Conservation (phyloP, 441 rosid species). For the Euphorbia schlechtendalii region DNA sequence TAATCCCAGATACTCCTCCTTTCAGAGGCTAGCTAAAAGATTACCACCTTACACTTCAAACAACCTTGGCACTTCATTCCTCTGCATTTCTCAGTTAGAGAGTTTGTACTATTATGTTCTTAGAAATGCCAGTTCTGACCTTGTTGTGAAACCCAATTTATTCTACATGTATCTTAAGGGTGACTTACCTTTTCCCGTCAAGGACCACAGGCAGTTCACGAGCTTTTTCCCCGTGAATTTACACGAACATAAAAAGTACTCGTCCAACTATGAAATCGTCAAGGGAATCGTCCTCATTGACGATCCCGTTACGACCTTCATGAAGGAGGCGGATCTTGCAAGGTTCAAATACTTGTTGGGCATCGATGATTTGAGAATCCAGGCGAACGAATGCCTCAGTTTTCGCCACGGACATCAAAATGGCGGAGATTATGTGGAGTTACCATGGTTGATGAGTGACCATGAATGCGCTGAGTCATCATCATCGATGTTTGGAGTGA, state of each 20-base stretch:
- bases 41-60: conserved; percentile 47
- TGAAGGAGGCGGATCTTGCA: conserved; percentile 31
- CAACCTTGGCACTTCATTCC: conserved; percentile 42
- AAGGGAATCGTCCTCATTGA: conserved; percentile 57
- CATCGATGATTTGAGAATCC: conserved; percentile 36
- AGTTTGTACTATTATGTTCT: conserved; percentile 41
- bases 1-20: conserved; percentile 50
- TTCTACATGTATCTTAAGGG: conserved; percentile 42
- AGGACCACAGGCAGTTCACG: conserved; percentile 33
- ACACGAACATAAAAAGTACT: conserved; percentile 44
- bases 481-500: conserved; percentile 21
- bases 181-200: conserved; percentile 26
- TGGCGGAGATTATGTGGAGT: conserved; percentile 22
- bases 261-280: conserved; percentile 30
- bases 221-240: conserved; percentile 38
- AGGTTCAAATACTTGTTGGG: conserved; percentile 44
- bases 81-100: conserved; percentile 40
- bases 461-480: no score
- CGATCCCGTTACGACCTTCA: conserved; percentile 33
- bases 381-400: conserved; percentile 27
- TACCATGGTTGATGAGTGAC: conserved; percentile 7
- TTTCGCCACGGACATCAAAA: conserved; percentile 22
- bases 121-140: conserved; percentile 36
- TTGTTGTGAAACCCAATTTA: conserved; percentile 31
- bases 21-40: conserved; percentile 37